Evolutionary conservation across 1,284 basidiomycete genomes (phyloP), one percentile per base, ranked within the genome.

Genomic region (Boletus calvinii): DNA sequence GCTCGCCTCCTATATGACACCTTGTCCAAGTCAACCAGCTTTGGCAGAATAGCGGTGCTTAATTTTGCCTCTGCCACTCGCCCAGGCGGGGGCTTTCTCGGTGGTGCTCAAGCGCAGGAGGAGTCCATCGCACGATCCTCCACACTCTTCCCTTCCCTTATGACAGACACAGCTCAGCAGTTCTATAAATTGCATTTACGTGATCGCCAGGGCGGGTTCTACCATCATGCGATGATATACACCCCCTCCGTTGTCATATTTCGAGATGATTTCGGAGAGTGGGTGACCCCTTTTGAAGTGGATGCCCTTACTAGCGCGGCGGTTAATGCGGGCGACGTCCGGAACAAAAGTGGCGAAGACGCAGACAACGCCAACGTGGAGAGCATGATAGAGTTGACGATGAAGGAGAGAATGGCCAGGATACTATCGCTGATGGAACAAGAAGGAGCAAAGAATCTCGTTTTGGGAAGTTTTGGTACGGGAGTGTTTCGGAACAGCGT

Each of bases 381-480:
- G 64, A 64, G 55, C 15, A 74, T 70, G 58, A 84, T 90, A 48
- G 74, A 76, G 56, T 62, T 62, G 26, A 69, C 72, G 26, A 89
- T 88, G 87, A 72, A 72, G 38, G 85, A 88, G 65, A 72, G 86
- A 26, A 88, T 89, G 84, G 80, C 69, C 1, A 73, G 86, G 44
- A 72, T 87, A 24, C 66, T 90, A 17, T 79, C 70, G 54, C 65
- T 87, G n/a, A 85, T 87, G 61, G 81, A 87, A 68, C 72, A 70
- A 31, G 73, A 79, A 57, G 79, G 80, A 9, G 76, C 78, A 15
- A 72, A 72, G 55, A 75, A 81, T 57, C 52, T 88, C 39, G 83
- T 90, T 1, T 66, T 89, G 38, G 87, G 87, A 29, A 84, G 81
- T 59, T 89, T 87, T 66, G 87, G 87, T 10, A 89, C 85, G 1